Evolutionary conservation across 1,284 basidiomycete genomes (phyloP), one percentile per base, ranked within the genome.

Genomic region (Porodaedalea pini): DNA sequence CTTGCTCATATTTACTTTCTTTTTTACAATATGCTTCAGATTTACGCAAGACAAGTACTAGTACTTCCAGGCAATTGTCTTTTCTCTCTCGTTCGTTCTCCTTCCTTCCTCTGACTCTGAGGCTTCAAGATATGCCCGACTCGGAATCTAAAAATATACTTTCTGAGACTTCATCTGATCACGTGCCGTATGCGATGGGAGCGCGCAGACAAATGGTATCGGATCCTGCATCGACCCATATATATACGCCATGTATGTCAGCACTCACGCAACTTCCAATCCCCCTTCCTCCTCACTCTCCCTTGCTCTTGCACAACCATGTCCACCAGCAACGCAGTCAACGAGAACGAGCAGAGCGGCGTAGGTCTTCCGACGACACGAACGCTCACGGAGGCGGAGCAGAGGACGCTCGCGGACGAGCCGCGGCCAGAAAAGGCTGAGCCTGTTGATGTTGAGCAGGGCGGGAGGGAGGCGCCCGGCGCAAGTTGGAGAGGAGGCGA

Each of bases 331-430:
- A 19, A 43, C n/a, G 41, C 7, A 19, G 5, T 6, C 8, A 19
- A 6, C 17, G 41, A 23, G 32, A 29, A 49, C 40, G 34, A 19
- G 31, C 8, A 25, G 31, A 23, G 25, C 29, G 21, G 25, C 11
- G 17, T n/a, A 27, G 45, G 34, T 21, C 17, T 40, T 32, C 23
- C 47, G 15, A 45, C 32, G 10, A 45, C 51, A 25, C 43, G 44
- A 3, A 31, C 51, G 7, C 15, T 54, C 21, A 29, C 45, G 17
- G 54, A 50, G n/a, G 44, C 43, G 2, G 58, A 60, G 34, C 51
- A 49, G 17, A 29, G 25, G 17, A 60, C 58, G 10, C 43, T 56
- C 7, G 40, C 54, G 4, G 58, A 60, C n/a, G 48, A 56, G 48
- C 40, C 58, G 2, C 40, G 39, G 41, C 11, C 54, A 21, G 37